Evolutionary conservation across 768 basidiomycete species (phyloP), one percentile per base, ranked within the genome.

Genomic region (Lactarius evosmus): DNA sequence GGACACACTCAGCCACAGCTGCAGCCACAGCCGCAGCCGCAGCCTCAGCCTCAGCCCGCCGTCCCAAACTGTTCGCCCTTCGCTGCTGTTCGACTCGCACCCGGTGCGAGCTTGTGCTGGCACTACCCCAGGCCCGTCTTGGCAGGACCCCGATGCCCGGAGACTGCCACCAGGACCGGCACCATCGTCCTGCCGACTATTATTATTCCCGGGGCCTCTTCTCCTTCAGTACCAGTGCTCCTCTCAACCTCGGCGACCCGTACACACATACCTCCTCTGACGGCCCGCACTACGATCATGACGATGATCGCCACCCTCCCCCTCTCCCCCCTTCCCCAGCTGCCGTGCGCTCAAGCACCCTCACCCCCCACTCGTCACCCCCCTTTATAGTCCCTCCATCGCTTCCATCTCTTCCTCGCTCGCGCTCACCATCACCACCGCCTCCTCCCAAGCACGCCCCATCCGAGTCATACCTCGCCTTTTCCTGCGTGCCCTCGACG

Each of bases 381-480:
- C 52, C 27, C 29, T 29, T 22, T 17, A 22, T 22, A 11, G 29
- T 8, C 3, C 52, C 32, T 53, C 52, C 52, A 0, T 33, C 29
- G 32, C 11, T 4, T 29, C 50, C 22, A 12, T 4, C 14, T 29
- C 50, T 30, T 51, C 29, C 17, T 30, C 56, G 38, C 36, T 63
- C 56, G 32, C 17, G 16, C 11, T 9, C 58, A 56, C 40, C 62
- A 54, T 44, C 46, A 4, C 46, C 46, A 25, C 46, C 25, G 14
- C 11, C 46, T 25, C 11, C 22, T 49, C 46, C 33, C 12, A 22
- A 32, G 8, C 3, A 7, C 38, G 12, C 25, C 22, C 80, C 81
- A 0, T 77, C 75, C 3, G 63, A 72, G 4, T 69, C 33, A 22
- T 82, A 82, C 62, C 71, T 82, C 57, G 61, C 74, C 5, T 50